Evolutionary conservation across 495 filamentous ascomycete genomes (phyloP).

Genomic region (Aspergillus bridgeri): DNA sequence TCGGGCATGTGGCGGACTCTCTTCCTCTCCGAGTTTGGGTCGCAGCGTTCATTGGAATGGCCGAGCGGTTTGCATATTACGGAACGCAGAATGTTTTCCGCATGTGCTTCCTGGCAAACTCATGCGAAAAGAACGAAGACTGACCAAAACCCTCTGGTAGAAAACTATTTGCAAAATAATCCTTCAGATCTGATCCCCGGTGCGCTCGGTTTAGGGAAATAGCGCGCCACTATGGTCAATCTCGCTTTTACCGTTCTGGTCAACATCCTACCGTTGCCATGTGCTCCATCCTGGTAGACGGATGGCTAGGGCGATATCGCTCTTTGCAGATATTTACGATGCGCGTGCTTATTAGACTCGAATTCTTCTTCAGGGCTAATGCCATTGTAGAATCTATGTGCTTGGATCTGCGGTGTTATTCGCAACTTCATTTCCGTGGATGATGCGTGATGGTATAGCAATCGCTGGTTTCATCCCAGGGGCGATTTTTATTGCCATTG

Average conservation of each 20-base stretch:
- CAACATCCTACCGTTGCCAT: neutral
- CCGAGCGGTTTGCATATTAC: neutral
- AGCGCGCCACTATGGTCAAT: neutral
- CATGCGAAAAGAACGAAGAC: neutral
- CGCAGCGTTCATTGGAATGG: neutral
- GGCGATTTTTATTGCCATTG: slow-evolving; percentile 19
- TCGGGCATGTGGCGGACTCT: neutral
- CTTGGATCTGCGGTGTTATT: slow-evolving; percentile 26
- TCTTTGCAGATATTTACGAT: neutral
- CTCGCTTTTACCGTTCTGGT: neutral
- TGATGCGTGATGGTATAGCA: slow-evolving; percentile 24
- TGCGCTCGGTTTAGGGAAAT: neutral
- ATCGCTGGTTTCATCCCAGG: slow-evolving; percentile 22
- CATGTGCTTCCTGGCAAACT: neutral
- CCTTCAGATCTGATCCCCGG: neutral
- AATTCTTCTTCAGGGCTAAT: neutral
- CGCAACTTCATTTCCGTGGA: slow-evolving; percentile 24
- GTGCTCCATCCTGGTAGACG: slow-evolving; percentile 1
- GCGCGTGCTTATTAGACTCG: neutral
- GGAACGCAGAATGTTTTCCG: neutral
- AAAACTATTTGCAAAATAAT: neutral
- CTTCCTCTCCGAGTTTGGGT: neutral
- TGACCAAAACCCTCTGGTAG: neutral
- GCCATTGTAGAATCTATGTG: slow-evolving; percentile 11
- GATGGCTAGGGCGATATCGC: neutral